Evolutionary conservation across 1,284 basidiomycete species (phyloP).

Genomic region (Apiotrichum brassicae): DNA sequence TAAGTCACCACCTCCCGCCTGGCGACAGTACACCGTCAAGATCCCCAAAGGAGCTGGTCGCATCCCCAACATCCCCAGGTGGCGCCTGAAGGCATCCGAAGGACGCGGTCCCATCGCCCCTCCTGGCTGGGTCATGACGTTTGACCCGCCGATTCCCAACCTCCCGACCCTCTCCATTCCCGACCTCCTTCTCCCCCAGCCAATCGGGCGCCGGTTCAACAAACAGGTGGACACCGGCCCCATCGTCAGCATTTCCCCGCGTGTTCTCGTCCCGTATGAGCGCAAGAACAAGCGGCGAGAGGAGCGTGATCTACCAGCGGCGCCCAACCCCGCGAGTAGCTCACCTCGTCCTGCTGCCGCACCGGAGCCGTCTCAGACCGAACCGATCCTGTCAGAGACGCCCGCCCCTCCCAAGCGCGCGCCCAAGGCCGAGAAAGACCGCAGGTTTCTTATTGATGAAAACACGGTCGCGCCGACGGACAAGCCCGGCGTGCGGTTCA

Average conservation of each 20-base stretch:
- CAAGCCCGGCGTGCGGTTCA: slow-evolving; percentile 34
- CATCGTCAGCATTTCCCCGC: slow-evolving; percentile 34
- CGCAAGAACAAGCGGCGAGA: slow-evolving; percentile 30
- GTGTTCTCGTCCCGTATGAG: slow-evolving; percentile 26
- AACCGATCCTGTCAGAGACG: not conserved
- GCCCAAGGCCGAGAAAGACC: not conserved
- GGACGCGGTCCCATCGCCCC: slow-evolving; percentile 32
- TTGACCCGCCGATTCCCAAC: slow-evolving; percentile 65
- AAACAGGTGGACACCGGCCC: slow-evolving; percentile 22
- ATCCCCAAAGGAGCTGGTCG: slow-evolving; percentile 52
- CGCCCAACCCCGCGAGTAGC: too few relatives aligned
- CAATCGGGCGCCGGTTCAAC: slow-evolving; percentile 27
- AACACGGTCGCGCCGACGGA: not conserved
- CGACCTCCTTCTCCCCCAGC: slow-evolving; percentile 57
- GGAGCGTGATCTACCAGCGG: not conserved
- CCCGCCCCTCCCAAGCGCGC: not conserved
- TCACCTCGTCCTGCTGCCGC: not conserved
- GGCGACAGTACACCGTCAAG: slow-evolving; percentile 55
- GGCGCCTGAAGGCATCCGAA: slow-evolving; percentile 18
- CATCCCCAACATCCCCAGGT: slow-evolving; percentile 19
- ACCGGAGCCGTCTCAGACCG: not conserved
- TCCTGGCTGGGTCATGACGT: slow-evolving; percentile 64
- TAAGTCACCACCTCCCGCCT: slow-evolving; percentile 48
- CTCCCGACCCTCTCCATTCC: slow-evolving; percentile 58
- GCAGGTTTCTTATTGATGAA: not conserved